Conservation (phyloP, 805 yeast species). For the Isabelozyma pseudorhagii region DNA sequence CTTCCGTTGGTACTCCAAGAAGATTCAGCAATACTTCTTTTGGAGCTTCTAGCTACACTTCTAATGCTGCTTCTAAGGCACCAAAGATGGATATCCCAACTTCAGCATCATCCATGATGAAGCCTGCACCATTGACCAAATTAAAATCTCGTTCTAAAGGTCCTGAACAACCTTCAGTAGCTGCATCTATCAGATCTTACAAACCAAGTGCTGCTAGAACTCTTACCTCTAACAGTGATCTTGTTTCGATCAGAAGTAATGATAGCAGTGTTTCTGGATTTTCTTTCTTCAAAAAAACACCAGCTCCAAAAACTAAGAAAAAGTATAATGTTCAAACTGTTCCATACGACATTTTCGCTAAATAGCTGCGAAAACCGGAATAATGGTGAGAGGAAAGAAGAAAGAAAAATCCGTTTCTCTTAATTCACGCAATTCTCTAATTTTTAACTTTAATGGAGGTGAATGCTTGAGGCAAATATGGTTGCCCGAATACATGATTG, state of each 20-base stretch:
- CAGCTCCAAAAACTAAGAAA: slow-evolving; percentile 8
- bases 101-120: neutral
- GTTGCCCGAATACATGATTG: neutral
- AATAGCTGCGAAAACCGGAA: neutral
- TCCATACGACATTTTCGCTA: slow-evolving; percentile 18
- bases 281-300: slow-evolving; percentile 13
- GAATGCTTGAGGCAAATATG: neutral
- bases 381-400: neutral
- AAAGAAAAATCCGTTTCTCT: neutral
- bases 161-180: neutral
- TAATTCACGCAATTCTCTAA: neutral
- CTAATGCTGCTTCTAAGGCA: neutral
- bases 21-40: neutral
- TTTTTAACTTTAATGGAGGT: slow-evolving; percentile 1
- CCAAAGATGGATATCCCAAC: neutral
- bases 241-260: slow-evolving; percentile 13
- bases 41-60: slow-evolving; percentile 1
- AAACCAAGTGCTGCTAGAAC: slow-evolving; percentile 3
- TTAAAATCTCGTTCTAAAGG: neutral
- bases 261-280: slow-evolving; percentile 20
- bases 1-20: neutral
- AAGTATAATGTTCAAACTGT: slow-evolving; percentile 23
- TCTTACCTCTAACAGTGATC: slow-evolving; percentile 8
- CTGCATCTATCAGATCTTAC: slow-evolving; percentile 1
- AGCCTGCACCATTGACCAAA: neutral